Base-by-base conservation (phyloP, 352 stramenopile species). In the Plasmopara muralis region DNA sequence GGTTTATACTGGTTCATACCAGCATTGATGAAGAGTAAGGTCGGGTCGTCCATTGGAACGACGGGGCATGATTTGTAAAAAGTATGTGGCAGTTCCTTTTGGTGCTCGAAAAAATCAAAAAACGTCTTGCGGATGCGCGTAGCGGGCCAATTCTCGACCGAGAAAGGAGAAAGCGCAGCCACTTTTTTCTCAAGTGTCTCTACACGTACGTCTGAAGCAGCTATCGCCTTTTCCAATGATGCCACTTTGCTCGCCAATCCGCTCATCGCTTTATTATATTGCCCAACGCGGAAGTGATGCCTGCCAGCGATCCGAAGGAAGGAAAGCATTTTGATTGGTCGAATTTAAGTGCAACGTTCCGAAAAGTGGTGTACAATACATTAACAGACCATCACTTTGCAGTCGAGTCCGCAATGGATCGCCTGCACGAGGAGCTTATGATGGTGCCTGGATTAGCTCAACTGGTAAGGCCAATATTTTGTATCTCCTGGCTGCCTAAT, bases 1-100 rank as follows among this genome's bases (percentile, higher is more conserved):
- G 97, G 95, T 76, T 99, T 99, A 84, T 98, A 99, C 70, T 99
- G 97, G 77, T 99, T 99, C 97, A 99, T 99, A 30, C 97, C 97
- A 5, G 97, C 97, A 70, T 99, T 99, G 55, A 98, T 94, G 60
- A 99, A 99, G 18, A 99, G 83, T 51, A 99, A 70, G 16, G 97
- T 99, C 33, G 96, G 96, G 78, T 99, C 97, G 55, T 98, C 94
- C 31, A 98, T 74, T 12, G 97, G 97, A 34, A 98, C 93, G 44
- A 98, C 96, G 4, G 96, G 91, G 66, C 85, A 98, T 58, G 93
- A 98, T 47, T 85, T 81, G 82, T 92, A 98, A 72, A 98, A 98
- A 20, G 75, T 97, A 74, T 99, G 97, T 38, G 68, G 77, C 18
- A 69, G 58, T 46, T 58, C 53, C 40, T 56, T 64, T 53, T 98